Evolutionary conservation across 768 basidiomycete species (phyloP), one percentile per base, ranked within the genome.

Genomic region (Megacollybia marginata): DNA sequence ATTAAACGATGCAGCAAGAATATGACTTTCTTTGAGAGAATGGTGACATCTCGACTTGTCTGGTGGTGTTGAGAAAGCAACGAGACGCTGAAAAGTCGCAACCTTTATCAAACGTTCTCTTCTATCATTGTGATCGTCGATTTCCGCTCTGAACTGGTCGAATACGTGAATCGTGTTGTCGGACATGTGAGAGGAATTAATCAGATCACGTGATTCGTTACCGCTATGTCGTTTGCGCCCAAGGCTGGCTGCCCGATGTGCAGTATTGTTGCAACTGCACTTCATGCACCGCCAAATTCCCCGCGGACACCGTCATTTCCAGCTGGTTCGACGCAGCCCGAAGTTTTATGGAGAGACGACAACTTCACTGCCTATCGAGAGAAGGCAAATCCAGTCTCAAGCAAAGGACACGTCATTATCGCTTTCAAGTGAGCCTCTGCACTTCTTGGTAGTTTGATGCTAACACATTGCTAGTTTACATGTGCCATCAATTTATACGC

Each of bases 41-140:
- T 88, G 20, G 94, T 97, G 46, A 92, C 78, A 66, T 96, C 93
- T 33, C 95, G 83, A 61, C 83, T 85, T 35, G 79, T 75, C 88
- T 91, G 63, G 12, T 40, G 43, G 9, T 18, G 48, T 36, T 44
- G 32, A 13, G 47, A 44, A 38, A 33, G 11, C 33, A 34, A 16
- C 11, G 38, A 42, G 23, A 15, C 23, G 11, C 19, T 2, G 19
- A 12, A 32, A 5, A 12, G 38, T 10, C 15, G 9, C 44, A 45
- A 88, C 83, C 80, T 97, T 96, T 63, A 96, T 92, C 55, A 98
- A 76, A 16, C 88, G 77, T 62, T 99, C 96, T 46, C 93, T 73
- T 52, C 85, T 75, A 64, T 97, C 94, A 63, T 94, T 82, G 65
- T 88, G 74, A 32, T 83, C 79, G 69, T 95, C 92, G 33, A 94